phyloP scores from a whole-genome alignment of 352 stramenopile genomes.

The Pythium apleroticum region DNA sequence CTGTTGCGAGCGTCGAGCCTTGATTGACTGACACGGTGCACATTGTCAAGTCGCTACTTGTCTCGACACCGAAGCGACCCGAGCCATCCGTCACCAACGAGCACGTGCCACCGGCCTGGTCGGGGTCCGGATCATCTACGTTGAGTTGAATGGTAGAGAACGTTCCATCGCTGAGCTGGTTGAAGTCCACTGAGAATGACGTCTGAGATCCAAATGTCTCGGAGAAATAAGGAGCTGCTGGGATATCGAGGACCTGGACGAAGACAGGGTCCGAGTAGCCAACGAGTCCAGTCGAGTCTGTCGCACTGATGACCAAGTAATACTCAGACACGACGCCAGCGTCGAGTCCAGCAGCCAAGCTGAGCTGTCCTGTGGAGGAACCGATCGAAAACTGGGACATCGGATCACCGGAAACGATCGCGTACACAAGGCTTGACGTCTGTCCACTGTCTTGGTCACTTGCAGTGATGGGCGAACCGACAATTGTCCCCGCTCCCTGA shows the following conservation, averaged over 20 bases:
- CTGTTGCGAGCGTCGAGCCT: conserved; percentile 16
- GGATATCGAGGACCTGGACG: conserved; percentile 41
- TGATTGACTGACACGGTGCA: conserved; percentile 29
- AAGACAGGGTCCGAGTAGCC: conserved; percentile 41
- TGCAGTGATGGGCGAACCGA: conserved; percentile 36
- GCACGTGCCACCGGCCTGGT: conserved; percentile 43
- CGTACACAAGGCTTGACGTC: conserved; percentile 38
- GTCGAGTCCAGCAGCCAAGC: conserved; percentile 34
- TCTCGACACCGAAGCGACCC: conserved; percentile 33
- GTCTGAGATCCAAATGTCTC: conserved; percentile 30
- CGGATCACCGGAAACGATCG: conserved; percentile 48
- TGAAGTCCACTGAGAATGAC: conserved; percentile 45
- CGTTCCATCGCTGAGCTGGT: conserved; percentile 41
- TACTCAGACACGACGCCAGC: conserved; percentile 37
- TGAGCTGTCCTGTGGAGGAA: conserved; percentile 34
- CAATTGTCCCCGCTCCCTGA: conserved; percentile 1
- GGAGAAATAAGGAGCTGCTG: conserved; percentile 48
- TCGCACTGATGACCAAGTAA: conserved; percentile 40
- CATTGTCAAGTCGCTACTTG: conserved; percentile 22
- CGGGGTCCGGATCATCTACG: conserved; percentile 47
- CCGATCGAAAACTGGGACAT: conserved; percentile 45
- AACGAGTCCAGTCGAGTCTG: conserved; percentile 37
- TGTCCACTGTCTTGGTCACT: conserved; percentile 52
- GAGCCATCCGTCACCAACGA: conserved; percentile 35
- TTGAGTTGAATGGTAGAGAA: conserved; percentile 40